A percentile compares a stretch with the other conserved stretches of the same genome.
Evolutionary conservation across 345 rosid species (phyloP).

Genomic region (Arabidopsis thaliana): DNA sequence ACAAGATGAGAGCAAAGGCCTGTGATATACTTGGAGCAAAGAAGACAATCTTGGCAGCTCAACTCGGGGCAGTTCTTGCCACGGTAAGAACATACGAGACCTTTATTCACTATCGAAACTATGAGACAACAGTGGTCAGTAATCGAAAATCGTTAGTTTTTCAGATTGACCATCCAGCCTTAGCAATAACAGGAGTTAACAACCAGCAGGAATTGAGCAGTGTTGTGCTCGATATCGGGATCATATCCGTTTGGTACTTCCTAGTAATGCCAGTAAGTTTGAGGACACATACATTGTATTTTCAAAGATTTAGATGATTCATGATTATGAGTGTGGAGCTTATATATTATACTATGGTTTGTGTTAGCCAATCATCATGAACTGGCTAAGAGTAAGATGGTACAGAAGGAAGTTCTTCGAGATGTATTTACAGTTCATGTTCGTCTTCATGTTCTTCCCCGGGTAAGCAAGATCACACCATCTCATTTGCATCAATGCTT

Average conservation of each 20-base stretch:
- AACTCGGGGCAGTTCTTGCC: constrained; percentile 61
- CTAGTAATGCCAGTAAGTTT: constrained; percentile 73
- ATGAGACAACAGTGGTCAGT: not conserved
- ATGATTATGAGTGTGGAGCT: not conserved
- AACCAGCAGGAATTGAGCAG: constrained; percentile 56
- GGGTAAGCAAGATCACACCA: constrained; percentile 54
- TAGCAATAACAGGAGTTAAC: constrained; percentile 83
- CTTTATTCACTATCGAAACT: not conserved
- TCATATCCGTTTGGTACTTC: constrained; percentile 73
- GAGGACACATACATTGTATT: not conserved
- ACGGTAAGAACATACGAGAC: constrained; percentile 44
- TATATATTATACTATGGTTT: constrained; percentile 9
- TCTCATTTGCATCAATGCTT: constrained; percentile 12
- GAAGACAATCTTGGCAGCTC: constrained; percentile 56
- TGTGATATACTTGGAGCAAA: constrained; percentile 39
- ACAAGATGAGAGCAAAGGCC: constrained; percentile 37
- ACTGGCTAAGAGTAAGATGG: constrained; percentile 87
- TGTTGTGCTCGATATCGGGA: constrained; percentile 55
- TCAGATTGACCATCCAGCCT: constrained; percentile 75
- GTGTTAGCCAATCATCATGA: constrained; percentile 84
- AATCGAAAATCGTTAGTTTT: not conserved
- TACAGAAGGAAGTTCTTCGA: constrained; percentile 81
- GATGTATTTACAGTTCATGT: constrained; percentile 93
- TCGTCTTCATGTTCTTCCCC: constrained; percentile 85
- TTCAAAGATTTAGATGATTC: not conserved